A percentile compares a stretch with the other conserved stretches of the same genome.
Evolutionary conservation across 345 rosid genomes (phyloP).

Genomic region (Psidium guajava): DNA sequence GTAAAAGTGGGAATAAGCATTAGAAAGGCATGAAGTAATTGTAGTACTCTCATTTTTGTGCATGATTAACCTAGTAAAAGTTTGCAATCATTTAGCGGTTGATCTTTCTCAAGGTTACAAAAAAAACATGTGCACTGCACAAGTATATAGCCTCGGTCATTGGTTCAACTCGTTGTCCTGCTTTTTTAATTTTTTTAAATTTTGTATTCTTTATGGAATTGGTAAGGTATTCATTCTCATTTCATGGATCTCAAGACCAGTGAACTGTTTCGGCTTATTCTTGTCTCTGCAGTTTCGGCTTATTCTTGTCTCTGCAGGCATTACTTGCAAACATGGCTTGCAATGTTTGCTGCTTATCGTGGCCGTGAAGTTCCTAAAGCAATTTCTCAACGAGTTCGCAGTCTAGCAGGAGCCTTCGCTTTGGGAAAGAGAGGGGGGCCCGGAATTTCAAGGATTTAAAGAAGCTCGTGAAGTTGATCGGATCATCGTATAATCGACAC

Average conservation of each 20-base stretch:
- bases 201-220: background rate
- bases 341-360: conserved; percentile 93
- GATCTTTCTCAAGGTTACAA: too few relatives aligned
- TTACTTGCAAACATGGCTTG: conserved; percentile 98
- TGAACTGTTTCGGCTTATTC: background rate
- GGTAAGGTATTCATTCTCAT: background rate
- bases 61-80: too few relatives aligned
- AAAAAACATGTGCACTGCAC: too few relatives aligned
- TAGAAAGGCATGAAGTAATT: too few relatives aligned
- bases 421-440: conserved; percentile 18
- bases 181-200: background rate
- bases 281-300: conserved; percentile 26
- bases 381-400: conserved; percentile 80
- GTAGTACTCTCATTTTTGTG: too few relatives aligned
- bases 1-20: too few relatives aligned
- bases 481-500: background rate
- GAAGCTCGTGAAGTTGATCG: too few relatives aligned
- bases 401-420: conserved; percentile 81
- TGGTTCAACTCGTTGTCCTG: background rate
- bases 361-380: conserved; percentile 85
- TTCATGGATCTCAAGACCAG: background rate
- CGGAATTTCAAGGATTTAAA: too few relatives aligned
- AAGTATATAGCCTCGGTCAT: too few relatives aligned
- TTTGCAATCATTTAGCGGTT: too few relatives aligned
- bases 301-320: conserved; percentile 42